phyloP scores from a whole-genome alignment of 176 grass and related monocot genomes.

The Canna indica region DNA sequence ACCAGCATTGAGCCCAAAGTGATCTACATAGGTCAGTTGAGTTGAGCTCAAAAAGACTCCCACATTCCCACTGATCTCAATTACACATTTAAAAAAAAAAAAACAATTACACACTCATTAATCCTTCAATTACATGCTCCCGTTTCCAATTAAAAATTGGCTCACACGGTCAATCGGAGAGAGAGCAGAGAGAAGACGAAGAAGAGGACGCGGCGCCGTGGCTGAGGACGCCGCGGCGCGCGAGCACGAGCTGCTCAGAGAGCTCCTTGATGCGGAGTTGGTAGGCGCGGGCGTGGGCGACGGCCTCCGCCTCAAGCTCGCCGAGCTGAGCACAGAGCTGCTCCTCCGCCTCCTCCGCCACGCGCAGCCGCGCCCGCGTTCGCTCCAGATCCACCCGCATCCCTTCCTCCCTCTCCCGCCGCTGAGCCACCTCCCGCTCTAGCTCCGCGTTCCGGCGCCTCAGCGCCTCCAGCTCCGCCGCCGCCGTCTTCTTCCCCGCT shows the following conservation, averaged over 20 bases:
- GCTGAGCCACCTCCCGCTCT: slow-evolving; percentile 38
- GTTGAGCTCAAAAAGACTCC: too few species aligned
- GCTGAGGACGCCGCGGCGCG: neutral
- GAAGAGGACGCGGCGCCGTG: neutral
- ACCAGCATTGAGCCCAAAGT: too few species aligned
- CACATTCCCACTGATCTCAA: too few species aligned
- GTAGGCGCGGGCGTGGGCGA: slow-evolving; percentile 40
- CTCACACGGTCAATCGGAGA: neutral
- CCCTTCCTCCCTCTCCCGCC: slow-evolving; percentile 40
- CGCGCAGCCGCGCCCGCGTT: slow-evolving; percentile 34
- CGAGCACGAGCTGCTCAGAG: slow-evolving; percentile 45
- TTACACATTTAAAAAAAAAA: too few species aligned
- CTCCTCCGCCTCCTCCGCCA: slow-evolving; percentile 71
- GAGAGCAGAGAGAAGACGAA: neutral
- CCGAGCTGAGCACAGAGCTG: slow-evolving; percentile 60
- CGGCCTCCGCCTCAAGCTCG: slow-evolving; percentile 65
- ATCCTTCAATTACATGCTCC: too few species aligned
- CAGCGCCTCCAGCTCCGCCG: slow-evolving; percentile 32
- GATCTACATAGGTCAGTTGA: too few species aligned
- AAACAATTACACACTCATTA: too few species aligned
- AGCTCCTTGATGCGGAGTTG: slow-evolving; percentile 44
- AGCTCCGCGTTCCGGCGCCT: slow-evolving; percentile 49
- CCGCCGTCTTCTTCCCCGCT: neutral
- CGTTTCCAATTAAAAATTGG: too few species aligned
- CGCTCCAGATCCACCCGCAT: slow-evolving; percentile 49